phyloP scores from a whole-genome alignment of 2,329 filamentous ascomycete species.

The Coniochaeta ligniaria region DNA sequence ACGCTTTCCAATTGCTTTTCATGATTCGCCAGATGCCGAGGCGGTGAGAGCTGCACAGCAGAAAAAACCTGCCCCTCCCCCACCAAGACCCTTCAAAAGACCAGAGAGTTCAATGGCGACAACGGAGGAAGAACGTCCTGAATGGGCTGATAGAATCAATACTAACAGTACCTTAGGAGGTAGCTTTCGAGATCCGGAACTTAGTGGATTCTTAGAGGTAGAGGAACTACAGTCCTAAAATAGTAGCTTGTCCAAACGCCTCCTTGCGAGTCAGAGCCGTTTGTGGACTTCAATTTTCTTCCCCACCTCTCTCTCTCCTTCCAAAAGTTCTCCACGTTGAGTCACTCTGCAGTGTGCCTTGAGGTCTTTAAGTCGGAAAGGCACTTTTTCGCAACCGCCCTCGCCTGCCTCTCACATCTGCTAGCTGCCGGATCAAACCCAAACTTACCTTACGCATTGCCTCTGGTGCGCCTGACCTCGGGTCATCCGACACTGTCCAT shows the following conservation, averaged over 20 bases:
- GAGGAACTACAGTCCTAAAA: not conserved
- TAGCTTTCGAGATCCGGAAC: not conserved
- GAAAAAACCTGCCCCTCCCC: not conserved
- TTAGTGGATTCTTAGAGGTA: not conserved
- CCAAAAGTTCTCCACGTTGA: not conserved
- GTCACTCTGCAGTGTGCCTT: not conserved
- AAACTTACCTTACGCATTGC: not conserved
- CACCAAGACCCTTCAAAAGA: not conserved
- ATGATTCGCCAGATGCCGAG: not conserved
- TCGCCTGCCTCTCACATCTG: not conserved
- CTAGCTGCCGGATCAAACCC: not conserved
- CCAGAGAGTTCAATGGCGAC: not conserved
- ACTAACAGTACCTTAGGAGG: no score
- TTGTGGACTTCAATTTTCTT: not conserved
- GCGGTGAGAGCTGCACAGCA: not conserved
- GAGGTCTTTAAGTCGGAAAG: not conserved
- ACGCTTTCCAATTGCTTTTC: not conserved
- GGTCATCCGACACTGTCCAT: not conserved
- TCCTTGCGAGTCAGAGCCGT: not conserved
- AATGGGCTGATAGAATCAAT: not conserved
- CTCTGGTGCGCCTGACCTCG: not conserved
- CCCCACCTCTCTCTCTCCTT: not conserved
- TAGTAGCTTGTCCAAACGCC: not conserved
- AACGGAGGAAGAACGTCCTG: not conserved
- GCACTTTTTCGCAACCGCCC: not conserved